Evolutionary conservation across 2,329 filamentous ascomycete species (phyloP), one percentile per base, ranked within the genome.

Genomic region (Trichoderma cornu-damae): DNA sequence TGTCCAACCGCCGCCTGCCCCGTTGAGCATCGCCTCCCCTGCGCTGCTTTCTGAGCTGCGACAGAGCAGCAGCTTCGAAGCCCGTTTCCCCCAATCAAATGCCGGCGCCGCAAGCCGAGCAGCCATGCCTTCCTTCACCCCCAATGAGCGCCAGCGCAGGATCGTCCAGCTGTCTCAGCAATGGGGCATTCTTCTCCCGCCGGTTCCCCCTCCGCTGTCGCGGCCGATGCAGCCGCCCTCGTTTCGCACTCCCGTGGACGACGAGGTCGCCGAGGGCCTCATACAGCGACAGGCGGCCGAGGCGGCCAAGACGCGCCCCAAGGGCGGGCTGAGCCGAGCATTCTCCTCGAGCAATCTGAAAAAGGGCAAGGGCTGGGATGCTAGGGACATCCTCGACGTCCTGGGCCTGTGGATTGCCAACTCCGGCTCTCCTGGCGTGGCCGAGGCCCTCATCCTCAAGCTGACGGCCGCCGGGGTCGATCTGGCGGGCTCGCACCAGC

Each of bases 371-470:
- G 65, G 72, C 40, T 81, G 77, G 75, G 78, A 82, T 26, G 73
- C 79, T 9, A 75, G 73, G 42, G 77, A 83, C 60, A 74, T 83
- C 18, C 77, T 82, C 49, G 76, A 78, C 48, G 76, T 77, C 12
- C 71, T 84, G 52, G 70, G 77, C 46, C 69, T 71, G 40, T 79
- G 81, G 63, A 73, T 84, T 57, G 68, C 72, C 34, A 78, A 75
- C 46, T 69, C 68, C 14, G 80, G 80, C 11, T 75, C 79, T 0
- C 75, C 81, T 0, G 81, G 77, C 7, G 76, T 84, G 4, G 81
- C 79, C n/a, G 79, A 83, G 63, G 78, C 78, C 0, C 72, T 84
- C 22, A 75, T 84, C 28, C 70, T 68, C 3, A 80, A 78, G 66
- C 68, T 84, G 32, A 70, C 73, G 34, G 67, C 71, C 1, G 75